phyloP scores from a whole-genome alignment of 2,329 filamentous ascomycete genomes.

The Xylariaceae sp. region DNA sequence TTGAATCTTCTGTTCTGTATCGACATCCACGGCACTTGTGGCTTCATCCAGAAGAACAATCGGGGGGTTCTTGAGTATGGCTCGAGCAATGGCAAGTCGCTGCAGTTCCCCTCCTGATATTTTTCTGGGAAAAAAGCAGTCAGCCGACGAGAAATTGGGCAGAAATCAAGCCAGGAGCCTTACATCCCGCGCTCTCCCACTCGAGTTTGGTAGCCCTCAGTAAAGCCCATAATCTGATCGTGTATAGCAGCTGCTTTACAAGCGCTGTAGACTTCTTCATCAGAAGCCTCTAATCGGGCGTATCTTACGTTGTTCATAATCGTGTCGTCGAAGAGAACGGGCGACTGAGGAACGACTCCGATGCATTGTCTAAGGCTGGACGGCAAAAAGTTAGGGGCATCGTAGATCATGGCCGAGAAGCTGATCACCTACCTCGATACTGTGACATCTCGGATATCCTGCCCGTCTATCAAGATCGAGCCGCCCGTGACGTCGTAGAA shows the following conservation, averaged over 20 bases:
- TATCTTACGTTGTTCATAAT: slow-evolving; percentile 53
- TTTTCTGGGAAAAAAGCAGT: slow-evolving; percentile 37
- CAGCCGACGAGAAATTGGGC: slow-evolving; percentile 9
- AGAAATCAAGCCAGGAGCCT: slow-evolving; percentile 10
- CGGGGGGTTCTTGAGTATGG: slow-evolving; percentile 67
- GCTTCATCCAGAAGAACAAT: slow-evolving; percentile 75
- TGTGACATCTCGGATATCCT: slow-evolving; percentile 39
- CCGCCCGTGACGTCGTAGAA: slow-evolving; percentile 46
- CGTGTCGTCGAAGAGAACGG: slow-evolving; percentile 47
- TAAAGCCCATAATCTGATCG: slow-evolving; percentile 47
- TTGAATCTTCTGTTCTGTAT: slow-evolving; percentile 63
- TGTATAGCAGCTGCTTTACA: slow-evolving; percentile 51
- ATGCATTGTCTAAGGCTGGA: slow-evolving; percentile 37
- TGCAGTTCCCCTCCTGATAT: slow-evolving; percentile 63
- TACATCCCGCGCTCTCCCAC: slow-evolving; percentile 49
- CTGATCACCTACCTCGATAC: slow-evolving; percentile 27
- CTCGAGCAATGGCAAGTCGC: slow-evolving; percentile 62
- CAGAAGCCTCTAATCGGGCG: slow-evolving; percentile 42
- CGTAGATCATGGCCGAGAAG: neutral
- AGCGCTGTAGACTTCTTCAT: slow-evolving; percentile 46
- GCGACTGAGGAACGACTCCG: slow-evolving; percentile 41
- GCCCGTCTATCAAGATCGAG: slow-evolving; percentile 41
- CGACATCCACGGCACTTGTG: slow-evolving; percentile 69
- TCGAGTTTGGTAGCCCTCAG: slow-evolving; percentile 47
- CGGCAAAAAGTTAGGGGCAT: no score